Conservation (phyloP, 2,329 filamentous ascomycete genomes). For the Alternaria triticimaculans region DNA sequence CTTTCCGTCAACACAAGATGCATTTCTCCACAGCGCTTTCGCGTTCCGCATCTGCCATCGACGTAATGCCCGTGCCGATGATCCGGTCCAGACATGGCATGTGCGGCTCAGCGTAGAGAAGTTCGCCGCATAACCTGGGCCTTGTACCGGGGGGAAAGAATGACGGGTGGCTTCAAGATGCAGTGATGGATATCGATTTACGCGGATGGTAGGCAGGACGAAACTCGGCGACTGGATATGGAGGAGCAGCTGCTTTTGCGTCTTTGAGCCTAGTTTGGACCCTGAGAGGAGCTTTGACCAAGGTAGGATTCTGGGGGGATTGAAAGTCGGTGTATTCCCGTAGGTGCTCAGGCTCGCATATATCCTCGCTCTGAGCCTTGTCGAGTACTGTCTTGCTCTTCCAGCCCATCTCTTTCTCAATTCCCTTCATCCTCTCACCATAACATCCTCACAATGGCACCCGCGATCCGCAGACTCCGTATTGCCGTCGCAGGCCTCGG, state of each 20-base stretch:
- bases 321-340: conserved; percentile 1
- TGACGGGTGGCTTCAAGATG: background rate
- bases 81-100: background rate
- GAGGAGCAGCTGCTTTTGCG: conserved; percentile 1
- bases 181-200: background rate
- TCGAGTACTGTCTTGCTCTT: background rate
- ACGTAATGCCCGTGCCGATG: background rate
- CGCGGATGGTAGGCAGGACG: background rate
- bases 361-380: background rate
- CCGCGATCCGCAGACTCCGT: conserved; percentile 50
- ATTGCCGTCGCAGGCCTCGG: conserved; percentile 57
- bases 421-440: background rate
- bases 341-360: background rate
- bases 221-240: background rate
- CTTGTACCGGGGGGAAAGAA: background rate
- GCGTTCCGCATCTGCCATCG: background rate
- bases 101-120: background rate
- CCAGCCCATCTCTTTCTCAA: too few relatives aligned
- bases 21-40: conserved; percentile 16
- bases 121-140: background rate
- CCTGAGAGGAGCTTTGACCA: conserved; percentile 4
- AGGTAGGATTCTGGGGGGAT: background rate
- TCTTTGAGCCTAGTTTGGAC: conserved; percentile 7
- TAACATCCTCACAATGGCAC: conserved; percentile 35
- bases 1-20: conserved; percentile 17